A percentile compares a stretch with the other conserved stretches of the same genome.
phyloP scores from a whole-genome alignment of 306 rosid species.

The Herpetospermum pedunculosum region DNA sequence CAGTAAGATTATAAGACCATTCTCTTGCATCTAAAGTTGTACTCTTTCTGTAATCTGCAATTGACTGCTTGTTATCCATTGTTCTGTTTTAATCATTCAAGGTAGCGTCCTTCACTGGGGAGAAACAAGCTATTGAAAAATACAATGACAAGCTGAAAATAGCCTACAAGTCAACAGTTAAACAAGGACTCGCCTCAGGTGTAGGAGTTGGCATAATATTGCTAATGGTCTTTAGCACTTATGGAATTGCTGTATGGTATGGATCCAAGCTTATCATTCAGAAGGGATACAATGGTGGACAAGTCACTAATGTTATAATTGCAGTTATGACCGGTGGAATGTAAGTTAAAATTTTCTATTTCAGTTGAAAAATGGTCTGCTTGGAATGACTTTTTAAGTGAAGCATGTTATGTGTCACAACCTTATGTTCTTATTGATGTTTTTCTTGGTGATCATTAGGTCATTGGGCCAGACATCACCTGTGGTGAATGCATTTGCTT shows the following conservation, averaged over 20 bases:
- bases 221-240: conserved; percentile 38
- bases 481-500: conserved; percentile 59
- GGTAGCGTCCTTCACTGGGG: conserved; percentile 93
- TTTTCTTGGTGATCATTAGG: neutral
- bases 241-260: conserved; percentile 79
- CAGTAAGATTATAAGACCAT: conserved; percentile 38
- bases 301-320: conserved; percentile 44
- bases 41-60: neutral
- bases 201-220: conserved; percentile 40
- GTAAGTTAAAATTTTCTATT: conserved; percentile 15
- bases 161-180: conserved; percentile 40
- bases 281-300: conserved; percentile 63
- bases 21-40: no score
- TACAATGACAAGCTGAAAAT: conserved; percentile 47
- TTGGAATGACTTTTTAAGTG: no score
- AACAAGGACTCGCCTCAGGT: conserved; percentile 68
- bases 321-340: conserved; percentile 77
- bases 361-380: no score
- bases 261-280: conserved; percentile 65
- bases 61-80: no score
- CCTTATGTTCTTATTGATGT: no score
- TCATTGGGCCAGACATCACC: conserved; percentile 79
- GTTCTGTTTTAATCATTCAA: conserved; percentile 13
- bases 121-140: conserved; percentile 53
- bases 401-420: no score